Base-by-base conservation (phyloP, 495 filamentous ascomycete genomes). In the Apiosordaria backusii region DNA sequence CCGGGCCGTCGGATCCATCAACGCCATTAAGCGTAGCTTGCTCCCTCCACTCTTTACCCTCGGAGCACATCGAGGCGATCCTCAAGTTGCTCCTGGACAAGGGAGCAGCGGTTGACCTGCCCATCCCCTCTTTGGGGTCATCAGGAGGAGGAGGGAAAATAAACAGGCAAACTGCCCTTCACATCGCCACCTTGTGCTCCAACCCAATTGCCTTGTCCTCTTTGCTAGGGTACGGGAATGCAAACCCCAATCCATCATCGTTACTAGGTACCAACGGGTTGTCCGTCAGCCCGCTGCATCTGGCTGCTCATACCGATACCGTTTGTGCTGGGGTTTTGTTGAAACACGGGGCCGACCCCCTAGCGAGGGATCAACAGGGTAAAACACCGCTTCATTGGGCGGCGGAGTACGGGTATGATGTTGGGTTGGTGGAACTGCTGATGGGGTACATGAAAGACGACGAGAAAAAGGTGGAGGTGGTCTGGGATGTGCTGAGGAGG, bases 371-470 rank as follows among this genome's bases (percentile, higher is more conserved):
- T 16, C 52, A 65, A 0, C 25, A 67, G 9, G 68, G 69, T 0
- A 61, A 65, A 0, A 72, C 68, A 0, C 68, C 70, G 1, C 52
- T 75, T 2, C 71, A 70, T 35, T 72, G 68, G 64, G 69, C 73
- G 4, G 65, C 52, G 0, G 62, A 60, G 16, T 50, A 59, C 0
- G 67, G 66, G 3, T 23, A 23, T 55, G 35, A 45, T 45, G 35
- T 45, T 45, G 35, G 9, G 9, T 45, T 45, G 35, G 10, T 45
- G 13, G 35, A 45, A 15, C 10, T 45, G 35, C 35, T 45, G 35
- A 45, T 45, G 35, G 13, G 35, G 13, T 45, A 45, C 16, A 45
- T 45, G 35, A 45, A 45, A 15, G 35, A 13, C 9, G 35, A 18
- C 9, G 35, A 18, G 35, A 15, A 45, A 13, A 45, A 45, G 13